phyloP scores from a whole-genome alignment of 345 rosid species.

The Schrenkiella parvula region DNA sequence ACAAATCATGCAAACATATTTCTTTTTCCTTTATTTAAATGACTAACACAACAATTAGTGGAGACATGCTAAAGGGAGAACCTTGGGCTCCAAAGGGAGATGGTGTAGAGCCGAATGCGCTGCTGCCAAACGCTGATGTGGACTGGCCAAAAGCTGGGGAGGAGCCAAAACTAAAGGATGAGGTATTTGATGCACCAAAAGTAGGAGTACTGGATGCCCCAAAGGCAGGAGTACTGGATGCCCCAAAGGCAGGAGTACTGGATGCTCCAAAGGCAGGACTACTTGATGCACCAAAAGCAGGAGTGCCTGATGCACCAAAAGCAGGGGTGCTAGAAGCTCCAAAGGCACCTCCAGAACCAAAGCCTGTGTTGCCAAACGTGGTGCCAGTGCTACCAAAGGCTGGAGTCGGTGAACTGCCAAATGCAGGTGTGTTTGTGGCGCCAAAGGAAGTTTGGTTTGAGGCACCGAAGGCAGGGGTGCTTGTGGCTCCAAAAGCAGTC shows the following conservation, averaged over 20 bases:
- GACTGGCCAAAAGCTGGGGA: conserved; percentile 87
- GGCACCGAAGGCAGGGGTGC: conserved; percentile 49
- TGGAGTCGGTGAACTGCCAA: conserved; percentile 50
- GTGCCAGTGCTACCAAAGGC: conserved; percentile 68
- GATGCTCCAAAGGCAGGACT: conserved; percentile 22
- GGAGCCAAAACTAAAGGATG: conserved; percentile 69
- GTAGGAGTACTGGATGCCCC: conserved; percentile 50
- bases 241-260: conserved; percentile 19
- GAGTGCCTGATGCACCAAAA: conserved; percentile 35
- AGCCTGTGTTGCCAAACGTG: conserved; percentile 70
- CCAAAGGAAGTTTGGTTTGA: conserved; percentile 56
- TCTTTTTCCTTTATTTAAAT: conserved; percentile 1
- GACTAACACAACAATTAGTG: conserved; percentile 6
- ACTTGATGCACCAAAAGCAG: conserved; percentile 27
- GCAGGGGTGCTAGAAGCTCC: conserved; percentile 47
- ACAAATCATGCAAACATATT: conserved; percentile 22
- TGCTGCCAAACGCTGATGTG: conserved; percentile 68
- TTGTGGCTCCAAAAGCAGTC: conserved; percentile 56
- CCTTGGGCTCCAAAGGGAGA: conserved; percentile 77
- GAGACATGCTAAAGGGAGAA: conserved; percentile 57
- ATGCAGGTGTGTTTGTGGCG: conserved; percentile 44
- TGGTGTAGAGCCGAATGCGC: conserved; percentile 58
- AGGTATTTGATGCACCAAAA: conserved; percentile 55
- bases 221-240: conserved; percentile 43
- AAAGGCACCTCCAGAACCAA: conserved; percentile 51